Percentiles rank a stretch among this genome's conserved stretches.
phyloP scores from a whole-genome alignment of 2,329 filamentous ascomycete genomes.

The Plenodomus lindquistii region DNA sequence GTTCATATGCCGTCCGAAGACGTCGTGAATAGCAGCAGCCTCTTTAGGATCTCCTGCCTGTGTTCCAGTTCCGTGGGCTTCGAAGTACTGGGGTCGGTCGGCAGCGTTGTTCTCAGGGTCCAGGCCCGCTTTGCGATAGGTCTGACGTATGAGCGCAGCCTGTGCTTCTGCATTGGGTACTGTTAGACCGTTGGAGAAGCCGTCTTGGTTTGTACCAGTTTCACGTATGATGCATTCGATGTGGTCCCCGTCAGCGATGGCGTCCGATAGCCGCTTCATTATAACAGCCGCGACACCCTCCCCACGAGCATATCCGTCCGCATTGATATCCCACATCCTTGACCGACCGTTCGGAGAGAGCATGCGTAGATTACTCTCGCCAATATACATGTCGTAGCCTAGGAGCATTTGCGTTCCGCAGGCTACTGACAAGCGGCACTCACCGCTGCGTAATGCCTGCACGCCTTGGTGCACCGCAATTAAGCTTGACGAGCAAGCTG shows the following conservation, averaged over 20 bases:
- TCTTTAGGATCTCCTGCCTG: conserved; percentile 37
- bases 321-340: conserved; percentile 43
- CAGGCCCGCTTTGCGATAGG: conserved; percentile 45
- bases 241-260: conserved; percentile 52
- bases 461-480: conserved; percentile 32
- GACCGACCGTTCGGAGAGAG: conserved; percentile 32
- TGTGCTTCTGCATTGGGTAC: conserved; percentile 52
- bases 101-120: conserved; percentile 18
- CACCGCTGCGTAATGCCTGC: conserved; percentile 12
- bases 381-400: conserved; percentile 20
- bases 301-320: conserved; percentile 56
- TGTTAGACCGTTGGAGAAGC: conserved; percentile 46
- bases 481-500: conserved; percentile 43
- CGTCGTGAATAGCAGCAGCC: conserved; percentile 20
- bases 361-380: conserved; percentile 34
- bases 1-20: conserved; percentile 9
- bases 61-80: conserved; percentile 50
- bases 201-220: conserved; percentile 45
- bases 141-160: conserved; percentile 26
- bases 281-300: conserved; percentile 58
- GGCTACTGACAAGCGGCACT: conserved; percentile 19
- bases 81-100: conserved; percentile 36
- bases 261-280: conserved; percentile 55
- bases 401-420: conserved; percentile 15
- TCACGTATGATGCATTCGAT: conserved; percentile 48